Conservation (phyloP, 2,329 filamentous ascomycete genomes). For the Hortaea sp. region DNA sequence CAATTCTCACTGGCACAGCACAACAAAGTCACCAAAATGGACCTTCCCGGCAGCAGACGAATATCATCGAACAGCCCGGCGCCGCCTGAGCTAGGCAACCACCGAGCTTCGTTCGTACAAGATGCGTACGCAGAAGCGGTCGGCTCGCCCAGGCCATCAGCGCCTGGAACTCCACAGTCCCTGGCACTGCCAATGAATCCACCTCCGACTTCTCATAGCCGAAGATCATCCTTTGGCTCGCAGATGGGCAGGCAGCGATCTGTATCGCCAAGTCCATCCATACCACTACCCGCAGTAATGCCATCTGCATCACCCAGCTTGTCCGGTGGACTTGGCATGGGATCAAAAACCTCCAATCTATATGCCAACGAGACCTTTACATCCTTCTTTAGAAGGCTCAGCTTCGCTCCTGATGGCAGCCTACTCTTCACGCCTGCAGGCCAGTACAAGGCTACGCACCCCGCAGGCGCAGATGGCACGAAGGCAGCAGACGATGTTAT, state of each 20-base stretch:
- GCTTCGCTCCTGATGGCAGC: conserved; percentile 92
- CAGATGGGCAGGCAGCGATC: conserved; percentile 57
- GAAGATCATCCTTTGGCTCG: conserved; percentile 83
- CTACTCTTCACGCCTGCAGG: conserved; percentile 31
- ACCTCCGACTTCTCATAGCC: conserved; percentile 80
- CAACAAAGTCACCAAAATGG: conserved; percentile 79
- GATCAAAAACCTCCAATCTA: conserved; percentile 74
- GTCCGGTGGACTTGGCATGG: conserved; percentile 45
- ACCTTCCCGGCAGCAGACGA: conserved; percentile 70
- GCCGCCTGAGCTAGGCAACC: conserved; percentile 60
- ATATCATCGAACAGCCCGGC: conserved; percentile 89
- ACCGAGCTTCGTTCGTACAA: conserved; percentile 51
- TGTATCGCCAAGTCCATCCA: conserved; percentile 81
- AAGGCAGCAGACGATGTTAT: conserved; percentile 77
- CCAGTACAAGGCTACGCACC: conserved; percentile 66
- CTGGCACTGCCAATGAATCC: conserved; percentile 92
- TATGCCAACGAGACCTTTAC: conserved; percentile 96
- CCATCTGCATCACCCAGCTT: conserved; percentile 84
- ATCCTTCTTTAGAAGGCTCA: conserved; percentile 88
- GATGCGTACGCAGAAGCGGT: conserved; percentile 47
- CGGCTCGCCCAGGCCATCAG: conserved; percentile 79
- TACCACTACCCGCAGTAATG: conserved; percentile 92
- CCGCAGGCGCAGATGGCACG: conserved; percentile 52
- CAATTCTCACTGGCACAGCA: conserved; percentile 76
- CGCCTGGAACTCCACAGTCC: conserved; percentile 86